These are phyloP conservation scores for Rhizopogon sp. DNA, from an alignment of 768 basidiomycete species.

Conservation along the genomic window DNA sequence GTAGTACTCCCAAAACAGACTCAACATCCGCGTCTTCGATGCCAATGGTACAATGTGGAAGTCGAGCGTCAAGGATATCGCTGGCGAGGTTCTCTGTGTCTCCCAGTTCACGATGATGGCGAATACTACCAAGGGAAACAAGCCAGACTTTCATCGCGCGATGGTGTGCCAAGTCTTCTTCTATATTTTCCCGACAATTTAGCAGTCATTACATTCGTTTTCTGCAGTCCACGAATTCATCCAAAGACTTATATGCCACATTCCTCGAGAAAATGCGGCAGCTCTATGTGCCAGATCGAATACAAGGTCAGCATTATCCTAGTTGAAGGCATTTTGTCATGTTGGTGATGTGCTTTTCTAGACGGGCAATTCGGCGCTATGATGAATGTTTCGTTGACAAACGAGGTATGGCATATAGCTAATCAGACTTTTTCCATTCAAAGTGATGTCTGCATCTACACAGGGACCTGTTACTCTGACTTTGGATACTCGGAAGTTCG, in stretches of 20 bases:
- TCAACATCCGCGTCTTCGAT: slow-evolving; percentile 73
- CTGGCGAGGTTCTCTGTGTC: slow-evolving; percentile 89
- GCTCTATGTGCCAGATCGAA: slow-evolving; percentile 67
- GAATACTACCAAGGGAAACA: slow-evolving; percentile 81
- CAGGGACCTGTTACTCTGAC: slow-evolving; percentile 86
- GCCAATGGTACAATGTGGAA: slow-evolving; percentile 75
- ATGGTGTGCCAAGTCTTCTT: slow-evolving; percentile 54
- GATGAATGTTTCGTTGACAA: slow-evolving; percentile 87
- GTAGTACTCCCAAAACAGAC: slow-evolving; percentile 32
- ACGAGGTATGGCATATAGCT: slow-evolving; percentile 57
- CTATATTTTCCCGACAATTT: not conserved
- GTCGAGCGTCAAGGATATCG: slow-evolving; percentile 78
- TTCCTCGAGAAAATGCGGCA: slow-evolving; percentile 67
- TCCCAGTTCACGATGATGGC: slow-evolving; percentile 93
- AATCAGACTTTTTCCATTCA: not conserved
- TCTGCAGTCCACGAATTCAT: slow-evolving; percentile 57
- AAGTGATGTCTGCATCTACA: not conserved
- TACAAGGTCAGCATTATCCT: slow-evolving; percentile 55
- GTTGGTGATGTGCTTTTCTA: slow-evolving; percentile 21
- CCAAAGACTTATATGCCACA: slow-evolving; percentile 62
- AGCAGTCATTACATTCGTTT: not conserved
- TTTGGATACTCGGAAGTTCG: slow-evolving; percentile 75
- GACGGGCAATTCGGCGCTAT: slow-evolving; percentile 95
- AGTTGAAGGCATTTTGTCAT: not conserved
- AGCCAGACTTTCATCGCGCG: slow-evolving; percentile 89